A percentile compares a stretch with the other conserved stretches of the same genome.
Conservation (phyloP, 2,329 filamentous ascomycete genomes). For the Paraphoma sp. region DNA sequence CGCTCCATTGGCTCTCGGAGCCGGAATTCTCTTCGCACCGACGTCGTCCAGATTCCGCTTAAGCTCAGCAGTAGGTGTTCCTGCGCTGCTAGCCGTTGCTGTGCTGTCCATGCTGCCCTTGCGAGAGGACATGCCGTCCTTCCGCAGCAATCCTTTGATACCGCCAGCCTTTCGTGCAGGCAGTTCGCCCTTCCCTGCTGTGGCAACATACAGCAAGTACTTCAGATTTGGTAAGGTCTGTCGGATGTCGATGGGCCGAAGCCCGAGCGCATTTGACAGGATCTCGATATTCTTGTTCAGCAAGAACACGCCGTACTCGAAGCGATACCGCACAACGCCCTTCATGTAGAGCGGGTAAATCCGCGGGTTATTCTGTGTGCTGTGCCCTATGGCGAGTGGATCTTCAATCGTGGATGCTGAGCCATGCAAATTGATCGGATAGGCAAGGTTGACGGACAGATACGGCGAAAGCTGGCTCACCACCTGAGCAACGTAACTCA, state of each 20-base stretch:
- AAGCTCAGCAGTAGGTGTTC: constrained; percentile 25
- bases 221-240: constrained; percentile 94
- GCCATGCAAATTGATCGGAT: constrained; percentile 74
- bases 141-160: constrained; percentile 41
- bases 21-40: constrained; percentile 17
- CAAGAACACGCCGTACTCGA: constrained; percentile 96
- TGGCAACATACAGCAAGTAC: constrained; percentile 88
- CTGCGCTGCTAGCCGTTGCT: constrained; percentile 33
- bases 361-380: constrained; percentile 41
- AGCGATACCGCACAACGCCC: constrained; percentile 79
- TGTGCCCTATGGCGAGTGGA: constrained; percentile 63
- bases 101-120: constrained; percentile 45
- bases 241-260: constrained; percentile 86
- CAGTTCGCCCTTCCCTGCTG: constrained; percentile 73
- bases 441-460: constrained; percentile 78
- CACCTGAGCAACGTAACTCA: constrained; percentile 81
- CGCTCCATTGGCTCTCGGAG: constrained; percentile 23
- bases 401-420: constrained; percentile 80
- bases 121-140: constrained; percentile 31
- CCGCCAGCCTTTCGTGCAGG: constrained; percentile 51
- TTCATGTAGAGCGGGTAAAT: constrained; percentile 79
- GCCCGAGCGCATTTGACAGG: constrained; percentile 66
- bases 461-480: constrained; percentile 82
- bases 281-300: constrained; percentile 94
- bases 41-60: constrained; percentile 24